Conservation (phyloP, 805 yeast genomes). For the Jamesozyma spencerorum region DNA sequence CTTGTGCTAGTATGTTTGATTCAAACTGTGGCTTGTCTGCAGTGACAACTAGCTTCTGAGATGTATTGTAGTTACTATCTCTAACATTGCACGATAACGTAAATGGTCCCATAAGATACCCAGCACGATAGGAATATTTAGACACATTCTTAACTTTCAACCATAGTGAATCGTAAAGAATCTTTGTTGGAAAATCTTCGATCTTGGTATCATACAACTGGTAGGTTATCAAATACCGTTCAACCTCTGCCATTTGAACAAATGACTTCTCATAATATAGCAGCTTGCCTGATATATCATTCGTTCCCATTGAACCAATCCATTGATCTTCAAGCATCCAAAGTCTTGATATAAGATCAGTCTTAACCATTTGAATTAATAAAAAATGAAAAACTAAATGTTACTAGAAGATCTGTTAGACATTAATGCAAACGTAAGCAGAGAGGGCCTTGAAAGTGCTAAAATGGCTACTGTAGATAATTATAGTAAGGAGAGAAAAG, state of each 20-base stretch:
- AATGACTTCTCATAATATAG: slow-evolving; percentile 7
- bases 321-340: too few relatives aligned
- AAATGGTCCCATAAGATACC: slow-evolving; percentile 68
- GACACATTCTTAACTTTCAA: slow-evolving; percentile 56
- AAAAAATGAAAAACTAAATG: too few relatives aligned
- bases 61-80: slow-evolving; percentile 42
- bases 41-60: slow-evolving; percentile 45
- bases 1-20: slow-evolving; percentile 62
- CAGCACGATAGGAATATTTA: slow-evolving; percentile 43
- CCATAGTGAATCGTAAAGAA: slow-evolving; percentile 33
- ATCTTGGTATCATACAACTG: background rate
- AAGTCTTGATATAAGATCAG: too few relatives aligned
- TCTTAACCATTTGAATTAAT: background rate
- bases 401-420: too few relatives aligned
- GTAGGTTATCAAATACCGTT: slow-evolving; percentile 36
- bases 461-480: background rate
- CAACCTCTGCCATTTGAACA: slow-evolving; percentile 49
- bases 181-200: slow-evolving; percentile 9
- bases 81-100: slow-evolving; percentile 61
- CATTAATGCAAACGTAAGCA: too few relatives aligned
- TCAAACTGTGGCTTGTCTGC: slow-evolving; percentile 61
- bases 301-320: background rate
- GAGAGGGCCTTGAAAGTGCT: too few relatives aligned
- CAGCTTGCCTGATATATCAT: background rate
- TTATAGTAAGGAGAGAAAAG: slow-evolving; percentile 53